Conservation (phyloP, 139 green algal genomes). For the Tetratostichococcus sp. region DNA sequence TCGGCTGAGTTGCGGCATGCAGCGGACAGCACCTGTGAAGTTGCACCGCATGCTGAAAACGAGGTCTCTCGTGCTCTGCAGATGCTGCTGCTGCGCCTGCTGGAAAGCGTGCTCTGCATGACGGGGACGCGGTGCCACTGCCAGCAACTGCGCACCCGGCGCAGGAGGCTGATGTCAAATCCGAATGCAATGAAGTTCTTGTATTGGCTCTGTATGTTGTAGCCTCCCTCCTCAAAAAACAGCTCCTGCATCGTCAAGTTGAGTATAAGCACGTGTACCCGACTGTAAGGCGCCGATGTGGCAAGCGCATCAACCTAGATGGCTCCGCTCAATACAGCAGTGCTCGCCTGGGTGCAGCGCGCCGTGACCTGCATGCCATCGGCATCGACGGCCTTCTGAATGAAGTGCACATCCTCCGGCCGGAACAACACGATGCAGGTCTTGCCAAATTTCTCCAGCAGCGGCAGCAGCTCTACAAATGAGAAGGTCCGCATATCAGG, state of each 20-base stretch:
- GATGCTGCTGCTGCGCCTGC: too few relatives aligned
- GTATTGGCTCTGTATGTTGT: slow-evolving; percentile 45
- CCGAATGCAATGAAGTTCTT: slow-evolving; percentile 70
- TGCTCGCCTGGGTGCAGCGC: slow-evolving; percentile 31
- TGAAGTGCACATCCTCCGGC: slow-evolving; percentile 50
- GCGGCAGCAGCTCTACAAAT: slow-evolving; percentile 60
- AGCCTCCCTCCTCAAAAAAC: slow-evolving; percentile 53
- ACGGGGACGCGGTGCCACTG: too few relatives aligned
- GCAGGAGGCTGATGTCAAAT: slow-evolving; percentile 60
- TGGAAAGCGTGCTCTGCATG: too few relatives aligned
- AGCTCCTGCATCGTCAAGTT: slow-evolving; percentile 51
- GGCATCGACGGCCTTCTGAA: slow-evolving; percentile 58
- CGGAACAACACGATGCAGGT: slow-evolving; percentile 58
- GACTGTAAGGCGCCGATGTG: too few relatives aligned
- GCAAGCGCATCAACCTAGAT: too few relatives aligned
- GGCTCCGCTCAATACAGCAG: too few relatives aligned
- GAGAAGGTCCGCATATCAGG: background rate
- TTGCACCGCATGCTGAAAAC: too few relatives aligned
- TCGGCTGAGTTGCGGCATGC: slow-evolving; percentile 12
- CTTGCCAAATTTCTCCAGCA: slow-evolving; percentile 80
- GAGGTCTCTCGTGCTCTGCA: too few relatives aligned
- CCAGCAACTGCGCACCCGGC: too few relatives aligned
- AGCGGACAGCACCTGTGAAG: background rate
- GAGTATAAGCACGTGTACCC: too few relatives aligned
- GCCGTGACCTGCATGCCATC: slow-evolving; percentile 64